Base-by-base conservation (phyloP, 2,329 filamentous ascomycete species). In the Fusarium goolgardi region DNA sequence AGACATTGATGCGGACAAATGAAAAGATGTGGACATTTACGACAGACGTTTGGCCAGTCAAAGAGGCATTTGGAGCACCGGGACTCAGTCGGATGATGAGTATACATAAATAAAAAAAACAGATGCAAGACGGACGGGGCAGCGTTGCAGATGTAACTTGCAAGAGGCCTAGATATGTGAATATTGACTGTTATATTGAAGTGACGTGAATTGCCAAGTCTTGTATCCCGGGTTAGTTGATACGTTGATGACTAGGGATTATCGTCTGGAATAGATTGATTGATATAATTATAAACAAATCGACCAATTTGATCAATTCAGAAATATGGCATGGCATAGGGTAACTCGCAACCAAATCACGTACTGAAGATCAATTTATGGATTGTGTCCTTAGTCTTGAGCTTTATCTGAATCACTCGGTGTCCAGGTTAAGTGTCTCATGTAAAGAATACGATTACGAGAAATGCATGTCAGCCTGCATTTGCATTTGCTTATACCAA, bases 41-140 rank as follows among this genome's bases (percentile, higher is more conserved):
- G 68, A 72, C 73, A 73, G 71, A 73, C 46, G 53, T 45, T 71
- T 62, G 63, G 70, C 67, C 59, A 59, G 55, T 59, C 67, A 71
- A 51, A 34, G 32, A 47, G 29, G 43, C 18, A 11, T 23, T 23
- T 27, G 12, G 13, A 45, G 43, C 27, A 20, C 7, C 8, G 25
- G 23, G n/a, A 20, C n/a, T 31, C 12, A 10, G 27, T 25, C 18
- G 13, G 53, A 47, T 40, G 25, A 20, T 27, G 44, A n/a, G 35
- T 39, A 58, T 21, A 52, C 46, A 44, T n/a, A n/a, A n/a, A n/a
- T n/a, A n/a, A 37, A 6, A 29, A 32, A 41, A 27, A 31, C 25
- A 47, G 12, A 6, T 54, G n/a, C 20, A 23, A 27, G 20, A 15
- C 20, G 11, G n/a, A n/a, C 11, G n/a, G 15, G 20, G 2, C 20